Evolutionary conservation across 768 basidiomycete genomes (phyloP).

Genomic region (Cubamyces sp.): DNA sequence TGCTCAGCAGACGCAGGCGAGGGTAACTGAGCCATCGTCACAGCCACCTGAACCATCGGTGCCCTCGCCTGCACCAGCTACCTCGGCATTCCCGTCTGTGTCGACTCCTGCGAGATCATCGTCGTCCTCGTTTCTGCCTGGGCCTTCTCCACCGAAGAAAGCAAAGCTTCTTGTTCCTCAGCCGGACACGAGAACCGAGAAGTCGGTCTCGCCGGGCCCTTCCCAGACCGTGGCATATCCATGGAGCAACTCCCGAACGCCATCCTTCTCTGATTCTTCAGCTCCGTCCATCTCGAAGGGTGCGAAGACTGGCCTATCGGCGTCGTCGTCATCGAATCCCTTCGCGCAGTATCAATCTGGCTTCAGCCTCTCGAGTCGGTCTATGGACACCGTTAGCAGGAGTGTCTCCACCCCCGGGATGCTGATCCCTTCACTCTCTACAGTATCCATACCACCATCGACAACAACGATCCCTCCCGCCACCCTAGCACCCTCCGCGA

Average conservation of each 20-base stretch:
- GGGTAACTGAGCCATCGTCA: not conserved
- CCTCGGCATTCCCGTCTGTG: not conserved
- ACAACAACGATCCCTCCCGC: constrained; percentile 8
- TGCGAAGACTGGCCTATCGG: not conserved
- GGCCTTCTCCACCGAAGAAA: constrained; percentile 21
- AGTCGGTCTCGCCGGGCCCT: constrained; percentile 7
- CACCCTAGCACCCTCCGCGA: constrained; percentile 18
- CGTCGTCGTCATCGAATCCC: constrained; percentile 6
- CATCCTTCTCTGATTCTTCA: constrained; percentile 1
- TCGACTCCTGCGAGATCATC: not conserved
- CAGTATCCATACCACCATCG: constrained; percentile 2
- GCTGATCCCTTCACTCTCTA: constrained; percentile 17
- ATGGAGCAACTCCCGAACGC: constrained; percentile 13
- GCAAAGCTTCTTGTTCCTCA: constrained; percentile 3
- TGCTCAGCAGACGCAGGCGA: not conserved
- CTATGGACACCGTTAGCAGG: not conserved
- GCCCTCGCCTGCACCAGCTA: not conserved
- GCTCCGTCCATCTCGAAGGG: not conserved
- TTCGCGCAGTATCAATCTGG: constrained; percentile 15
- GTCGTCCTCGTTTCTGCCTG: not conserved
- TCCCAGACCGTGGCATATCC: not conserved
- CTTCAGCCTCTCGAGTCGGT: constrained; percentile 3
- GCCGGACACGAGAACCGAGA: not conserved
- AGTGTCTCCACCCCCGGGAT: not conserved
- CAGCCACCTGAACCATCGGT: not conserved